Conservation (phyloP, 1,139 yeast genomes). For the Debaryomyces coudertii region DNA sequence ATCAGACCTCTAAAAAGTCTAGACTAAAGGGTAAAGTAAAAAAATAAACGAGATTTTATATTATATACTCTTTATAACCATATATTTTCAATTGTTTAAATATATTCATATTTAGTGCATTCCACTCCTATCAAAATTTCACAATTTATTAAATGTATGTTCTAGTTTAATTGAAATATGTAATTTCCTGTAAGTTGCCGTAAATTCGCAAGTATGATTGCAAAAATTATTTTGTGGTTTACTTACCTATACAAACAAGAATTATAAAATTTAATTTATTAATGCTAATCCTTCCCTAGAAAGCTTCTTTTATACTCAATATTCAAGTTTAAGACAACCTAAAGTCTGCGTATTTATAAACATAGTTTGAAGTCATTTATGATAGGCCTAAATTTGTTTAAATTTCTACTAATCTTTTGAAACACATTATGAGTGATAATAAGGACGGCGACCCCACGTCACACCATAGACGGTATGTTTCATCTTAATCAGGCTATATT, state of each 20-base stretch:
- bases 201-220: slow-evolving; percentile 9
- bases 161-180: slow-evolving; percentile 2
- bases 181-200: slow-evolving; percentile 18
- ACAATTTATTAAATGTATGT: not conserved
- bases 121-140: not conserved
- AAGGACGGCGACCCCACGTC: slow-evolving; percentile 9
- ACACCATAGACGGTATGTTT: slow-evolving; percentile 9
- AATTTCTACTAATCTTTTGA: not conserved
- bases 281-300: not conserved
- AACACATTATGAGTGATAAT: slow-evolving; percentile 6
- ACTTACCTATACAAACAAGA: slow-evolving; percentile 1
- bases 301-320: not conserved
- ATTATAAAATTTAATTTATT: not conserved
- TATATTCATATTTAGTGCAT: not conserved
- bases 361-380: not conserved
- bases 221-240: slow-evolving; percentile 7
- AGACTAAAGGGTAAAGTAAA: slow-evolving; percentile 25
- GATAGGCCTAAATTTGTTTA: not conserved
- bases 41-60: slow-evolving; percentile 2
- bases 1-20: slow-evolving; percentile 19
- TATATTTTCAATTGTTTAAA: not conserved
- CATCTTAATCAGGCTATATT: not conserved
- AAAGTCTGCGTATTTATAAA: not conserved
- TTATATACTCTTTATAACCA: not conserved
- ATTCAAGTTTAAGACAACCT: not conserved